phyloP scores from a whole-genome alignment of 805 yeast species.

The Kodamaea laetipori region DNA sequence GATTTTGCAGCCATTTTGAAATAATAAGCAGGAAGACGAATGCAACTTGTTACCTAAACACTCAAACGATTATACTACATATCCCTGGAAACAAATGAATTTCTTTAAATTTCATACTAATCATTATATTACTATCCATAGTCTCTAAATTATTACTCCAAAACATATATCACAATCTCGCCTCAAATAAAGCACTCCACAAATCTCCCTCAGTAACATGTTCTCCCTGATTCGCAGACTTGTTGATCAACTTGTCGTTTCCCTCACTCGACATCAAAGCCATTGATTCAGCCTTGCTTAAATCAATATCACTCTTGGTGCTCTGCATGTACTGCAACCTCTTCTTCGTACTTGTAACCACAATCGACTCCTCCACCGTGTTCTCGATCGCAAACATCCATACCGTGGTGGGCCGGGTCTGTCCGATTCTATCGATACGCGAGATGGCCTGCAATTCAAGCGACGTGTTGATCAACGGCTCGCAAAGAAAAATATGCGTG shows the following conservation, averaged over 20 bases:
- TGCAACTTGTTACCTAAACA: no score
- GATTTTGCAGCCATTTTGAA: no score
- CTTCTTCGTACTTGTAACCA: constrained; percentile 64
- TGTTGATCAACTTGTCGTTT: constrained; percentile 49
- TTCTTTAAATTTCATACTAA: no score
- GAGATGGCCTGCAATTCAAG: constrained; percentile 90
- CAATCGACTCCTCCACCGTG: constrained; percentile 87
- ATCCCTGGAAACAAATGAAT: no score
- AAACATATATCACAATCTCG: constrained; percentile 13
- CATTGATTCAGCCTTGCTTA: constrained; percentile 50
- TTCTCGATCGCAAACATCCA: constrained; percentile 88
- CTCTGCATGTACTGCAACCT: constrained; percentile 46
- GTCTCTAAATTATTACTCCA: no score
- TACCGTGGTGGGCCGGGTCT: constrained; percentile 73
- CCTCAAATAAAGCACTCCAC: constrained; percentile 61
- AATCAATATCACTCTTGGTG: constrained; percentile 29
- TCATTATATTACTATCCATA: no score
- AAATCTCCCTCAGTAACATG: constrained; percentile 57
- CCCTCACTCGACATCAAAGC: constrained; percentile 55
- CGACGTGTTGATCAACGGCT: constrained; percentile 86
- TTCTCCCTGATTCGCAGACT: constrained; percentile 54
- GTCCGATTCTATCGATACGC: constrained; percentile 92
- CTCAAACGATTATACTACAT: no score
- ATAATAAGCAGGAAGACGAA: no score
- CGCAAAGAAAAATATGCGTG: constrained; percentile 87